phyloP scores from a whole-genome alignment of 2,329 filamentous ascomycete species.

The Ustilaginoidea virens region DNA sequence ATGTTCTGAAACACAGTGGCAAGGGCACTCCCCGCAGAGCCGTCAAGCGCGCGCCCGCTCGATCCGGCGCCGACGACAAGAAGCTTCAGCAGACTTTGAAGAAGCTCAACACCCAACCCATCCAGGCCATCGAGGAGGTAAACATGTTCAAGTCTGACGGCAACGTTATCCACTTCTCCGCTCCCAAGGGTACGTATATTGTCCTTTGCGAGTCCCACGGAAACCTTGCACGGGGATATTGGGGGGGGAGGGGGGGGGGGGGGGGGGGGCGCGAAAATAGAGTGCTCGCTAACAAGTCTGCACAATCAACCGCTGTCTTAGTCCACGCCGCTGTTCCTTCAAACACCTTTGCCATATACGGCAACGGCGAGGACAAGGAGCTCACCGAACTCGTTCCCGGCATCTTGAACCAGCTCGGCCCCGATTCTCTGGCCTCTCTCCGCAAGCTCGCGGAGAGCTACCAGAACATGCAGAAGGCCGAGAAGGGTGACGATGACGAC shows the following conservation, averaged over 20 bases:
- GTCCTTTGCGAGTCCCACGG: neutral
- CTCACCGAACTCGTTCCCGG: conserved; percentile 97
- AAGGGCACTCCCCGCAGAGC: conserved; percentile 97
- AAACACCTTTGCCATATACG: conserved; percentile 99
- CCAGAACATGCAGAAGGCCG: conserved; percentile 96
- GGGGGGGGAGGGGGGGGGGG: no score
- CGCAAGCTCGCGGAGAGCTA: conserved; percentile 99
- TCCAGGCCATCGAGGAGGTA: conserved; percentile 98
- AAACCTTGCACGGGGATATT: no score
- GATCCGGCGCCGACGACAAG: conserved; percentile 93
- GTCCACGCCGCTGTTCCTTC: conserved; percentile 93
- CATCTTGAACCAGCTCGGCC: conserved; percentile 98
- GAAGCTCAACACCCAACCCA: conserved; percentile 99
- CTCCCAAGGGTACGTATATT: conserved; percentile 70
- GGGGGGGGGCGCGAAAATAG: no score
- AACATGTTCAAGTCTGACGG: conserved; percentile 99
- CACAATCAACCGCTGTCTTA: conserved; percentile 20
- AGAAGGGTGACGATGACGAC: conserved; percentile 73
- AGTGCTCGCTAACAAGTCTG: conserved; percentile 1
- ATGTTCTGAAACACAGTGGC: conserved; percentile 52
- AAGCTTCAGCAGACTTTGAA: conserved; percentile 95
- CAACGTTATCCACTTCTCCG: conserved; percentile 98
- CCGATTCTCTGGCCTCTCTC: conserved; percentile 92
- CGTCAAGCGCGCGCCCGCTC: conserved; percentile 95
- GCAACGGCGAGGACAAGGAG: conserved; percentile 98